phyloP scores from a whole-genome alignment of 257 asterid species.

The Lycium ferocissimum region DNA sequence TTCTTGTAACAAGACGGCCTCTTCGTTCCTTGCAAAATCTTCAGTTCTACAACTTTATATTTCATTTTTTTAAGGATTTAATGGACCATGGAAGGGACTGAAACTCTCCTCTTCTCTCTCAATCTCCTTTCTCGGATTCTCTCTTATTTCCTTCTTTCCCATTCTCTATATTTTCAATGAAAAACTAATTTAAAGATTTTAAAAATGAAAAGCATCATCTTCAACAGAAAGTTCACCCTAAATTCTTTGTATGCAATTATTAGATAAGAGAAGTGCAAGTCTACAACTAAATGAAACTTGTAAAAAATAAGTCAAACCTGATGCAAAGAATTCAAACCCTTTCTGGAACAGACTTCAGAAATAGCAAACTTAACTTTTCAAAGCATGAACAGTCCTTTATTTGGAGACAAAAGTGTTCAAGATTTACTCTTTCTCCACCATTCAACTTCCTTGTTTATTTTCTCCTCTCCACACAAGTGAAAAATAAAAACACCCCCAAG shows the following conservation, averaged over 20 bases:
- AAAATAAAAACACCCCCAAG: too few species aligned
- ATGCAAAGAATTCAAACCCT: background rate
- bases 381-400: background rate
- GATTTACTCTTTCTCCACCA: background rate
- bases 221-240: background rate
- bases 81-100: background rate
- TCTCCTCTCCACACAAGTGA: background rate
- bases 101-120: background rate
- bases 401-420: background rate
- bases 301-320: background rate
- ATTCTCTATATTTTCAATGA: background rate
- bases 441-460: background rate
- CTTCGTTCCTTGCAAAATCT: background rate
- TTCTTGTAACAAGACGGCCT: background rate
- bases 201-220: background rate
- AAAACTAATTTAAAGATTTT: background rate
- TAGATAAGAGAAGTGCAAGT: background rate
- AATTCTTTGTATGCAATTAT: too few species aligned
- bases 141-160: background rate
- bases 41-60: background rate
- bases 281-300: too few species aligned
- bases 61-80: background rate
- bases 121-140: background rate
- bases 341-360: background rate
- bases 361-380: background rate